Base-by-base conservation (phyloP, 768 basidiomycete genomes). In the Russula olivacea region DNA sequence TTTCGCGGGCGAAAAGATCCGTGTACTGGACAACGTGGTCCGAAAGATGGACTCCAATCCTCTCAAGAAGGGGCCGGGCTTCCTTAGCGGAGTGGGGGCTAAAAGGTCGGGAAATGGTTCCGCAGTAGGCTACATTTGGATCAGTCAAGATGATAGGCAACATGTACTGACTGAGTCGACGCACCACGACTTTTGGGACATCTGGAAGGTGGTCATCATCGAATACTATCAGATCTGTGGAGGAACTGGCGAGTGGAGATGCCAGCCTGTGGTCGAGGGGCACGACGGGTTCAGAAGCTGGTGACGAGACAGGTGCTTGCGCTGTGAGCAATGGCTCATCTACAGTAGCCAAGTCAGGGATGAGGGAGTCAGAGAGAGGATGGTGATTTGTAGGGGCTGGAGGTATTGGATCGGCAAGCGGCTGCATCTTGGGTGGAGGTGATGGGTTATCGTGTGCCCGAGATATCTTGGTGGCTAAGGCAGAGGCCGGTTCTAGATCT, bases 401-500 rank as follows among this genome's bases (percentile, higher is more conserved):
- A 30, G 34, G 17, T 10, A 28, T 32, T 41, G 21, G 51, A 51
- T 56, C 36, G 21, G 38, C 66, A 60, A 61, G 68, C 25, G 68
- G 65, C 3, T 63, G 67, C 54, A 55, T 66, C 49, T 55, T 66
- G 51, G 83, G 83, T 5, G 83, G 83, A 19, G 89, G 88, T 19
- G 89, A 91, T 19, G 89, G 89, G 68, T 91, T 91, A 68, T 83
- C 84, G 61, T 83, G 81, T 56, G 89, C 89, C 55, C 83, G 79
- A 50, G 86, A 79, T 51, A 91, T 82, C 73, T 75, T 83, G 65
- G 76, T 81, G 36, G 86, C 89, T 54, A 91, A 75, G 5, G 79
- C 78, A 59, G 87, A 86, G 2, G 87, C 81, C 10, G 87, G 88
- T 70, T 90, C 89, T 83, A 65, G 15, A 43, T 66, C 64, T 40